Base-by-base conservation (phyloP, 805 yeast species). In the Wickerhamiella azyma region DNA sequence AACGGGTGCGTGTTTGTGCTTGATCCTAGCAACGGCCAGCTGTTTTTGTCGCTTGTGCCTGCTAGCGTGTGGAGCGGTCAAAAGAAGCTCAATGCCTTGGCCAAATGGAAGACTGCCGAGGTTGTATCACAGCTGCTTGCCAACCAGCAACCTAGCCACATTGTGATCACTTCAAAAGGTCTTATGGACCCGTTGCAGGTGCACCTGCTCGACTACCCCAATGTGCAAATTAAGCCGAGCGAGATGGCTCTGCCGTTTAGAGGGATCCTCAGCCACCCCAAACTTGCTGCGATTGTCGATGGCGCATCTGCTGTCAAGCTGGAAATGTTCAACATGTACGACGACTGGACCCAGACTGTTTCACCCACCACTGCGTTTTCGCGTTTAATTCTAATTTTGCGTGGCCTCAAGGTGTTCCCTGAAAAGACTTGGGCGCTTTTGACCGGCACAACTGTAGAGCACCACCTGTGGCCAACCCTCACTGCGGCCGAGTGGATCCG, bases 51-150 rank as follows among this genome's bases (percentile, higher is more conserved):
- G 59, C 76, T 92, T 46, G 85, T 92, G 49, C 97, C 89, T 57
- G 85, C 94, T 0, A 82, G 94, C 5, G 94, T 85, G 2, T 92
- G 96, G 94, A 81, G 94, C 3, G 99, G 99, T 16, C 97, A 92
- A 62, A 88, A 85, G 57, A 80, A 96, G 55, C 70, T 89, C 50
- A 81, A 92, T 26, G 96, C 92, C 59, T 66, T 92, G 52, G 88
- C 97, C 1, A 92, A 92, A 60, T 92, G 98, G 98, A 92, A 89
- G 61, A 79, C 97, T 1, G 97, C 98, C 0, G 99, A 92, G 64
- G 97, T 89, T 62, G 94, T 85, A 18, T 89, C 96, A 13, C 94
- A 94, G 0, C 67, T 92, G 52, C 74, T 92, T 16, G 71, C 96
- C 37, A 84, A 96, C 0, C 96, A 92, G 63, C 96, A 86, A 57